Evolutionary conservation across 192 early-diverging fungal genomes (phyloP), one percentile per base, ranked within the genome.

Genomic region (Gonapodya sp.): DNA sequence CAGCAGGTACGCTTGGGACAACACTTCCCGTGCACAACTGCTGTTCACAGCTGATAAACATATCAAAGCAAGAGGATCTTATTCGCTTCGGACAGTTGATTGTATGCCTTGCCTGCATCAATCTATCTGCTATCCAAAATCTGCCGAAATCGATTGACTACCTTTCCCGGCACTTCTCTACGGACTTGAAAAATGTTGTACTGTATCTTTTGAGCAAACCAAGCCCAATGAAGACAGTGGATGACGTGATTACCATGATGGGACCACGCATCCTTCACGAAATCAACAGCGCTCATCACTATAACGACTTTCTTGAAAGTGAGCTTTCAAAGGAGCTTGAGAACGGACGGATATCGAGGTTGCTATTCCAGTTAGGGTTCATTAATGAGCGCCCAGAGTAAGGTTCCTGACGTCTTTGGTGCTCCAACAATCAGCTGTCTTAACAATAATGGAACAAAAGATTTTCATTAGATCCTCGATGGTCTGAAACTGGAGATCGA

Each of bases 401-500:
- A 79, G 87, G 82, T 46, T n/a, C n/a, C n/a, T n/a, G n/a, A 33
- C 35, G 8, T 30, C 18, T 64, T 86, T 84, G 31, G 82, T 85
- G 37, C 78, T 83, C 35, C 85, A n/a, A n/a, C n/a, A n/a, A n/a
- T n/a, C n/a, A n/a, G n/a, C n/a, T n/a, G n/a, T n/a, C n/a, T 2
- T 18, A 77, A 2, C 75, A 16, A 31, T 1, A 78, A 18, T n/a
- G 0, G 36, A 24, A 35, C 31, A 2, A 18, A 81, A 94, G 93
- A 83, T 95, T 95, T 81, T 92, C 92, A 73, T 89, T 92, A 87
- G 96, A 97, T 84, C 91, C 95, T 1, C 92, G 92, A 79, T 99
- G 97, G 97, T 93, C 96, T 16, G 97, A 99, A 84, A 99, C 96
- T 0, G 98, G 98, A 1, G 98, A 99, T 86, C 88, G 96, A 36